Evolutionary conservation across 164 flowering plant species (phyloP).

Genomic region (Buxus sempervirens): DNA sequence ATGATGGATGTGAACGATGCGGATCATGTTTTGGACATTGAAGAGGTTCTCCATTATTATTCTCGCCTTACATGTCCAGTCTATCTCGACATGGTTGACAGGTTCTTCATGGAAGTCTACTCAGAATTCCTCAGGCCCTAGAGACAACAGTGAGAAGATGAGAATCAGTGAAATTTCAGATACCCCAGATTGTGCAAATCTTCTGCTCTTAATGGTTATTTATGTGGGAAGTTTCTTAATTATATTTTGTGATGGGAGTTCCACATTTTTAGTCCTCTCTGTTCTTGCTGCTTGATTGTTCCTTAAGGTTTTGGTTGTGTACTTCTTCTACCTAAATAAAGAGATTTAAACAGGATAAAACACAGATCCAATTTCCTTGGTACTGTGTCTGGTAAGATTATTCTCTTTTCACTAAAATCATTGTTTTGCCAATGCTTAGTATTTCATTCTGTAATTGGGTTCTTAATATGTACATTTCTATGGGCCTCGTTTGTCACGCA

Average conservation of each 20-base stretch:
- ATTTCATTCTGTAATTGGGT: too few species aligned
- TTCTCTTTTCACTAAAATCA: too few species aligned
- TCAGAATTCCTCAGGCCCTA: constrained; percentile 29
- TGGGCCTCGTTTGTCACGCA: too few species aligned
- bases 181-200: background rate
- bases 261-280: background rate
- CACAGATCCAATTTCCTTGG: too few species aligned
- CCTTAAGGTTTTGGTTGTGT: background rate
- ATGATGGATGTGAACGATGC: constrained; percentile 49
- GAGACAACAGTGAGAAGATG: background rate
- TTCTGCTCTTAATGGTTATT: background rate
- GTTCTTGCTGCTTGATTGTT: background rate
- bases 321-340: too few species aligned
- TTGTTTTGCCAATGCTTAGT: too few species aligned
- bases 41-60: constrained; percentile 73
- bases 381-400: too few species aligned
- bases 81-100: constrained; percentile 70
- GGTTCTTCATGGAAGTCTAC: constrained; percentile 57
- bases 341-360: too few species aligned
- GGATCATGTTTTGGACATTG: constrained; percentile 64
- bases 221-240: too few species aligned
- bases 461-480: too few species aligned
- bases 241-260: too few species aligned
- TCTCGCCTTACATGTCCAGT: constrained; percentile 72
- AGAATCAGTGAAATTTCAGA: background rate